These are phyloP conservation scores for Moricandia arvensis DNA, from an alignment of 345 rosid species.

Conservation along the genomic window DNA sequence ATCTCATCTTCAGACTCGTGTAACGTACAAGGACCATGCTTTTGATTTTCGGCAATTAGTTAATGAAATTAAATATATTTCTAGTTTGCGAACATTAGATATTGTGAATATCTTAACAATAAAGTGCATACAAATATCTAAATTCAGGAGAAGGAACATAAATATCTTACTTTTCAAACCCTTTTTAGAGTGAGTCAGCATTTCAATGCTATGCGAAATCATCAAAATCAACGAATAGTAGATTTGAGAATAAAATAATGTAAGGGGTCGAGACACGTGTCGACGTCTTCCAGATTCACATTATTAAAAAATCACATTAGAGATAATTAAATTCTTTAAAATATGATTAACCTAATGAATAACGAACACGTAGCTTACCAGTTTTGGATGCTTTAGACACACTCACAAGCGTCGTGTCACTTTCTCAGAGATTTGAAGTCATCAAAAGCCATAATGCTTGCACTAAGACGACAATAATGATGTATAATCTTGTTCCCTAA, in stretches of 20 bases:
- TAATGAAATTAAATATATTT: neutral
- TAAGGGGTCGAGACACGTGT: slow-evolving; percentile 25
- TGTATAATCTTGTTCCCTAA: slow-evolving; percentile 26
- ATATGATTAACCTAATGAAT: slow-evolving; percentile 9
- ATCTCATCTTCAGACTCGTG: neutral
- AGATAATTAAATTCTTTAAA: neutral
- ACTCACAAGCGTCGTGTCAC: slow-evolving; percentile 38
- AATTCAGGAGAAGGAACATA: slow-evolving; percentile 29
- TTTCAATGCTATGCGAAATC: slow-evolving; percentile 15
- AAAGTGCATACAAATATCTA: slow-evolving; percentile 38
- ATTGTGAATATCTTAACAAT: slow-evolving; percentile 20
- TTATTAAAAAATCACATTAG: slow-evolving; percentile 20
- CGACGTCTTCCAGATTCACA: slow-evolving; percentile 19
- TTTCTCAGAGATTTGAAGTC: slow-evolving; percentile 25
- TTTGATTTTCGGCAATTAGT: neutral
- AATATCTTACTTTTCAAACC: slow-evolving; percentile 33
- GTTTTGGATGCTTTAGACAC: slow-evolving; percentile 36
- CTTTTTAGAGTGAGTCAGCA: slow-evolving; percentile 26
- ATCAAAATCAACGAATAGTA: slow-evolving; percentile 37
- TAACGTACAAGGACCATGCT: neutral
- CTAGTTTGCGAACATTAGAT: slow-evolving; percentile 8
- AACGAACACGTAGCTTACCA: slow-evolving; percentile 21
- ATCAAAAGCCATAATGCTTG: slow-evolving; percentile 37
- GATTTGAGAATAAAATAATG: slow-evolving; percentile 23
- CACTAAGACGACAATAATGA: slow-evolving; percentile 33